Evolutionary conservation across 139 green algal species (phyloP).

Genomic region (Chlorella sorokiniana): DNA sequence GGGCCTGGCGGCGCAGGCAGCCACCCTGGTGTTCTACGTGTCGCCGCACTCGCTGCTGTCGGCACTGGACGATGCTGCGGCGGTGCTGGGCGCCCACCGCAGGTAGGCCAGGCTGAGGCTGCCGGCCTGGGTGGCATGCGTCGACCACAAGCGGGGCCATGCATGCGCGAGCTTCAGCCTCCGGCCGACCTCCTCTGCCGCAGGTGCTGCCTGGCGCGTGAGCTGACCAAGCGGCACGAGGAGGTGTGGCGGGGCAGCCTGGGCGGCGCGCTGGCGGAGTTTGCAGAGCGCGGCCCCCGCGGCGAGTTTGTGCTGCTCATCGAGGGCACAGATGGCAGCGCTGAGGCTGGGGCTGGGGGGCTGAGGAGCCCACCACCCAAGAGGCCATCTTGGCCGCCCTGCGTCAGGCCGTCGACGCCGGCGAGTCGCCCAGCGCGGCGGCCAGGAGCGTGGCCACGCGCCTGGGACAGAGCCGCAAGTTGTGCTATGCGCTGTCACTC

Average conservation of each 20-base stretch:
- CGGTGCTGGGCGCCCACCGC: slow-evolving; percentile 62
- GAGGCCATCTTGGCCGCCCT: slow-evolving; percentile 37
- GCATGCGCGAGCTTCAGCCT: neutral
- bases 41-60: slow-evolving; percentile 74
- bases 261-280: slow-evolving; percentile 26
- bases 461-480: slow-evolving; percentile 39
- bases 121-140: neutral
- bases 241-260: slow-evolving; percentile 75
- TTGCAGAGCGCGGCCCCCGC: neutral
- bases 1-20: slow-evolving; percentile 21
- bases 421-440: slow-evolving; percentile 37
- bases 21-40: slow-evolving; percentile 81
- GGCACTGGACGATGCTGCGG: slow-evolving; percentile 53
- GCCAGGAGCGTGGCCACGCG: slow-evolving; percentile 39
- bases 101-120: neutral
- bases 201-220: slow-evolving; percentile 75
- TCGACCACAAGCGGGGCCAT: neutral
- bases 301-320: slow-evolving; percentile 81
- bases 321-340: slow-evolving; percentile 36
- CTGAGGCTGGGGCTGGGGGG: no score
- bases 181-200: neutral
- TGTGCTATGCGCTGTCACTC: slow-evolving; percentile 37
- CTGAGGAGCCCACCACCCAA: neutral
- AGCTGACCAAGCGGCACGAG: slow-evolving; percentile 92
- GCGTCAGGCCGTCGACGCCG: slow-evolving; percentile 26